phyloP scores from a whole-genome alignment of 179 eudicot species.

The Dionaea muscipula region DNA sequence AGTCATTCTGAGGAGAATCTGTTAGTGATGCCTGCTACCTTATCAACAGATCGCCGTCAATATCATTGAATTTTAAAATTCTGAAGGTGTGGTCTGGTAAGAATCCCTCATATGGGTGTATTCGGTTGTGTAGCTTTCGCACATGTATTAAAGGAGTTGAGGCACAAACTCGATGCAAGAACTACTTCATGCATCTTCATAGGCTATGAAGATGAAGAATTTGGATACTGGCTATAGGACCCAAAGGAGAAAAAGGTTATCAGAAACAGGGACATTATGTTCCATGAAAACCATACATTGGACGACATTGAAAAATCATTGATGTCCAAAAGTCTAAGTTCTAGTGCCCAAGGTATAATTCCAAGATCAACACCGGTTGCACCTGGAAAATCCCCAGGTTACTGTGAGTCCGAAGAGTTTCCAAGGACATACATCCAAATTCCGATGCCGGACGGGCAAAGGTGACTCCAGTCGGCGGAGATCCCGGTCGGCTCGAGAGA shows the following conservation, averaged over 20 bases:
- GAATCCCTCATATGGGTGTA: constrained; percentile 5
- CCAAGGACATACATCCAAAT: too few relatives aligned
- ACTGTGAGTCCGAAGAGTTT: too few relatives aligned
- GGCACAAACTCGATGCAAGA: constrained; percentile 7
- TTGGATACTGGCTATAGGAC: constrained; percentile 3
- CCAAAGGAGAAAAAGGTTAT: neutral
- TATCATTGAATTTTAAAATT: constrained; percentile 3
- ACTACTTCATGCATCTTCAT: constrained; percentile 9
- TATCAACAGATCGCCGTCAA: constrained; percentile 2
- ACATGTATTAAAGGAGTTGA: constrained; percentile 5
- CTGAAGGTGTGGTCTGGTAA: neutral
- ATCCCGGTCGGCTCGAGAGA: too few relatives aligned
- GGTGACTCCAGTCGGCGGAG: too few relatives aligned
- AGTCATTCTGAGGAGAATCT: constrained; percentile 3
- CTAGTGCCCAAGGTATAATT: too few relatives aligned
- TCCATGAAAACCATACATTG: neutral
- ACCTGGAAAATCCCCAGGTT: too few relatives aligned
- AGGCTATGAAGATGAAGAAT: constrained; percentile 7
- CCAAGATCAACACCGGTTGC: too few relatives aligned
- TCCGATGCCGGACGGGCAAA: too few relatives aligned
- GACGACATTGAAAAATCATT: too few relatives aligned
- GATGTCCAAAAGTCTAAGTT: too few relatives aligned
- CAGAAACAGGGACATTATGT: neutral
- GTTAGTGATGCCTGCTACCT: neutral
- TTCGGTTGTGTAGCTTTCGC: constrained; percentile 10